Conservation (phyloP, 306 rosid species). For the Herpetospermum pedunculosum region DNA sequence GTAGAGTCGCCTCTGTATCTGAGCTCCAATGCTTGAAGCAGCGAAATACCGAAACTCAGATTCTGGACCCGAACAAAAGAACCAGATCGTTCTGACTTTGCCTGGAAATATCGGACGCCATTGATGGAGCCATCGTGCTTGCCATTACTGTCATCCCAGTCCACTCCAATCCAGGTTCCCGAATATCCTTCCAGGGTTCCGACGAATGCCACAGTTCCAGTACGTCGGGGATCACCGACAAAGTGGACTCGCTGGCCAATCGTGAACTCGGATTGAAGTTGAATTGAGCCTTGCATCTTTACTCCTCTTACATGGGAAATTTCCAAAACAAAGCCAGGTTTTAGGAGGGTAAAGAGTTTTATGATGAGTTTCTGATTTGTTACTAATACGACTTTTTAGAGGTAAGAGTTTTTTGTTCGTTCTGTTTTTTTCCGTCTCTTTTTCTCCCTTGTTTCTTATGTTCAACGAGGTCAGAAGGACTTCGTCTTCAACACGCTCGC, state of each 20-base stretch:
- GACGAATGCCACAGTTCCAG: slow-evolving; percentile 58
- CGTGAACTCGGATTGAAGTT: slow-evolving; percentile 25
- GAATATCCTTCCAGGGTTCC: slow-evolving; percentile 66
- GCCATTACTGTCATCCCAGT: slow-evolving; percentile 73
- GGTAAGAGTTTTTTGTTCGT: no score
- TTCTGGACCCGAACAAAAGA: slow-evolving; percentile 62
- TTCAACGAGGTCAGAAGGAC: no score
- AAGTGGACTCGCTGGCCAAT: slow-evolving; percentile 63
- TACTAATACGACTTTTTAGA: no score
- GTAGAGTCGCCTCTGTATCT: slow-evolving; percentile 59
- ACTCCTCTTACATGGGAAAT: neutral
- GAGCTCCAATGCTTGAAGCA: slow-evolving; percentile 60
- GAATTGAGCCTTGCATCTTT: slow-evolving; percentile 37
- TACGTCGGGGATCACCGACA: slow-evolving; percentile 48
- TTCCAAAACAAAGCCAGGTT: no score
- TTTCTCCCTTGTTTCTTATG: no score
- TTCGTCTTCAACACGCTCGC: no score
- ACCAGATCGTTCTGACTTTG: slow-evolving; percentile 47
- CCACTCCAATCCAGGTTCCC: slow-evolving; percentile 78
- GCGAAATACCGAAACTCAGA: slow-evolving; percentile 51
- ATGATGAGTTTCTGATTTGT: no score
- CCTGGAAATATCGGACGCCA: slow-evolving; percentile 57
- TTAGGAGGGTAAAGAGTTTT: no score
- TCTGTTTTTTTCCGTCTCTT: no score
- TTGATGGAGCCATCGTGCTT: slow-evolving; percentile 84